Percentiles rank a stretch among this genome's conserved stretches.
Conservation (phyloP, 441 rosid species). For the California macrophylla region DNA sequence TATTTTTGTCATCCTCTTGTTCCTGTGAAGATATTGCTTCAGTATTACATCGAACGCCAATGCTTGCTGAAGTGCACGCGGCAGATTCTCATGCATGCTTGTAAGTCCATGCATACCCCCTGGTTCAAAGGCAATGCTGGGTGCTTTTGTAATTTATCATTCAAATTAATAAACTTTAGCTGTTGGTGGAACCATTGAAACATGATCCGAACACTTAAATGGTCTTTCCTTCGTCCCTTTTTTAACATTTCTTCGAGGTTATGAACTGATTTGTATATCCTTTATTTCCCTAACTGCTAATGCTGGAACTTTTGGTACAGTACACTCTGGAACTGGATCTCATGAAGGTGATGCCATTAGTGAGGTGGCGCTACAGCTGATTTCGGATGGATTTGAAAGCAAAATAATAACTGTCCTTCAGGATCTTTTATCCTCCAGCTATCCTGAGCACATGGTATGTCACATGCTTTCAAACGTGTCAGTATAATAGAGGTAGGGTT, state of each 20-base stretch:
- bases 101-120: constrained; percentile 39
- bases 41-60: constrained; percentile 84
- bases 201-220: constrained; percentile 5
- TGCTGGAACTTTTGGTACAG: constrained; percentile 35
- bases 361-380: constrained; percentile 50
- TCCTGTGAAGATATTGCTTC: constrained; percentile 57
- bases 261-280: constrained; percentile 1
- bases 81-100: constrained; percentile 63
- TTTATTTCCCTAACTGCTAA: constrained; percentile 7
- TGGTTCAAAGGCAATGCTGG: constrained; percentile 1
- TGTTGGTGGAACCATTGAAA: neutral
- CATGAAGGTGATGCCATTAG: constrained; percentile 35
- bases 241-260: constrained; percentile 9
- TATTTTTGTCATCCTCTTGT: constrained; percentile 12
- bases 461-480: neutral
- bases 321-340: constrained; percentile 39
- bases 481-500: neutral
- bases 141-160: neutral
- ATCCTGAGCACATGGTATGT: constrained; percentile 66
- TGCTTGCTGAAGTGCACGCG: constrained; percentile 93
- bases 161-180: neutral
- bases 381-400: constrained; percentile 74
- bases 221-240: neutral
- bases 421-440: constrained; percentile 46
- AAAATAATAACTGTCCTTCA: constrained; percentile 49